Percentiles rank a stretch among this genome's conserved stretches.
Evolutionary conservation across 192 early-diverging fungal species (phyloP).

Genomic region (Entomortierella parvispora): DNA sequence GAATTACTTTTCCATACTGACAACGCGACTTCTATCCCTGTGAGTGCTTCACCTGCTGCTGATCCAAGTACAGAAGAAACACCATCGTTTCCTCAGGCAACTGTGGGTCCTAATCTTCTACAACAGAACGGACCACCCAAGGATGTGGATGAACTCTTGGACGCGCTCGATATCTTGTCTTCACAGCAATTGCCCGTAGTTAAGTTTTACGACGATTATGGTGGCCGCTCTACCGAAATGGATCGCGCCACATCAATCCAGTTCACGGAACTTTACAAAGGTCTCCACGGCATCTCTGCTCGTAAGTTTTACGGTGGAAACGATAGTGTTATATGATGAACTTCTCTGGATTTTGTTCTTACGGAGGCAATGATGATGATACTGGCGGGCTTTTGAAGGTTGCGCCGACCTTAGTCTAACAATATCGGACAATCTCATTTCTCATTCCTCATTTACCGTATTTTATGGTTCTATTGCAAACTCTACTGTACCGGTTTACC

Average conservation of each 20-base stretch:
- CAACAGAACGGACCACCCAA: not conserved
- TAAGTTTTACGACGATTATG: slow-evolving; percentile 39
- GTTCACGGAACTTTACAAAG: slow-evolving; percentile 17
- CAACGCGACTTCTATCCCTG: not conserved
- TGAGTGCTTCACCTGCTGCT: not conserved
- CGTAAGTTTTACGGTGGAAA: no score
- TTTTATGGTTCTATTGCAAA: no score
- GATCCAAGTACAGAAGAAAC: no score
- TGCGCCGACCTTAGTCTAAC: no score
- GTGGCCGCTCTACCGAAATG: slow-evolving; percentile 18
- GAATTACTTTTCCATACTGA: not conserved
- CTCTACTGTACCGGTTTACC: no score
- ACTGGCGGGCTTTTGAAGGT: no score
- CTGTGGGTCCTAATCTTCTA: not conserved
- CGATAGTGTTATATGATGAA: no score
- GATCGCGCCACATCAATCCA: not conserved
- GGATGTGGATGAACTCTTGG: slow-evolving; percentile 21
- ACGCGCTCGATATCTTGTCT: slow-evolving; percentile 13
- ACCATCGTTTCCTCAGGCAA: no score
- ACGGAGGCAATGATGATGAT: no score
- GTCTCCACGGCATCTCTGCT: slow-evolving; percentile 28
- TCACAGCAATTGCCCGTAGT: slow-evolving; percentile 19
- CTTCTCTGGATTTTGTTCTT: no score
- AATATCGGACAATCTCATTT: no score
- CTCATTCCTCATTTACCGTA: no score